Conservation (phyloP, 2,329 filamentous ascomycete species). For the Daldinia sp. region DNA sequence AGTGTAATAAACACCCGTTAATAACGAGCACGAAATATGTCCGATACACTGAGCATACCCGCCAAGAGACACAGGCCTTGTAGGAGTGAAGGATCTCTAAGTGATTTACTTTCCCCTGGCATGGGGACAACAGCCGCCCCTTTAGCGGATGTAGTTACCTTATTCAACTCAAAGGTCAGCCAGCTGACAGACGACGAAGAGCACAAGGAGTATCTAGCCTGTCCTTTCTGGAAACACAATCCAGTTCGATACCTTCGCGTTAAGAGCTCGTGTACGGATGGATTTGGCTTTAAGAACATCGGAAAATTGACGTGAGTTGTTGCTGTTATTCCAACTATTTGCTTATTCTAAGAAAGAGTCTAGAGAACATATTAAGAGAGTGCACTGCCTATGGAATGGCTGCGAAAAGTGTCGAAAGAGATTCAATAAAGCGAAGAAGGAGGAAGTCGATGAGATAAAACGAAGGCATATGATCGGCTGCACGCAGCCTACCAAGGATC, state of each 20-base stretch:
- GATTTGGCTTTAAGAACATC: slow-evolving; percentile 34
- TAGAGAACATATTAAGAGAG: slow-evolving; percentile 37
- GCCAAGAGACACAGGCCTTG: not conserved
- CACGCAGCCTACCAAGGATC: not conserved
- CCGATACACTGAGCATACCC: slow-evolving; percentile 12
- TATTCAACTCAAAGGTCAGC: slow-evolving; percentile 5
- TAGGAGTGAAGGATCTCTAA: not conserved
- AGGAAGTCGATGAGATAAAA: slow-evolving; percentile 28
- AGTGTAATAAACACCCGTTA: slow-evolving; percentile 23
- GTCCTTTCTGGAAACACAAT: slow-evolving; percentile 39
- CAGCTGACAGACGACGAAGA: slow-evolving; percentile 15
- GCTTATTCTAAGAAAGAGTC: not conserved
- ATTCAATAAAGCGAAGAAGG: slow-evolving; percentile 23
- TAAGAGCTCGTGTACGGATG: slow-evolving; percentile 30
- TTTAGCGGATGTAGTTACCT: slow-evolving; percentile 3
- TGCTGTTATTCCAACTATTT: not conserved
- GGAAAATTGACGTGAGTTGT: slow-evolving; percentile 36
- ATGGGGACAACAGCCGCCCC: not conserved
- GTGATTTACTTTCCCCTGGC: not conserved
- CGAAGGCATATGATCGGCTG: slow-evolving; percentile 25
- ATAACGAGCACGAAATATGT: not conserved
- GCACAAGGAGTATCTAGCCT: slow-evolving; percentile 29
- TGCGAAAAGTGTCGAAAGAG: slow-evolving; percentile 31
- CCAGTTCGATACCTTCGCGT: slow-evolving; percentile 30
- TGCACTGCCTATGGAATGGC: slow-evolving; percentile 34